A percentile compares a stretch with the other conserved stretches of the same genome.
Evolutionary conservation across 495 filamentous ascomycete species (phyloP).

Genomic region (Aspergillus steynii): DNA sequence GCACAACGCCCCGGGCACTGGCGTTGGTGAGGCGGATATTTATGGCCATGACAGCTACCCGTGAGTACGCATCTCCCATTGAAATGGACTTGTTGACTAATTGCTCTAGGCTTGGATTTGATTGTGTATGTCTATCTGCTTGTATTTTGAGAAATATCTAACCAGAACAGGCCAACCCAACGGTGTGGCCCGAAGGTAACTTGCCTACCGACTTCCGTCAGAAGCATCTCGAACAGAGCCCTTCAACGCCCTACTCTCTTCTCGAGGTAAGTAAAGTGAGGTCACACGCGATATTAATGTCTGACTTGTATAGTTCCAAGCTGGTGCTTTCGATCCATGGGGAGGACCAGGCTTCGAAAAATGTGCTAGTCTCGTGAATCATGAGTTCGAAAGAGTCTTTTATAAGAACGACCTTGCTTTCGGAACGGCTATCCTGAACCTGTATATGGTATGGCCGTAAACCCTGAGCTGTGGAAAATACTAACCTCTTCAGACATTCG

Average conservation of each 20-base stretch:
- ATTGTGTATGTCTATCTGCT: constrained; percentile 43
- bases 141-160: background rate
- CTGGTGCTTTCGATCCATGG: constrained; percentile 76
- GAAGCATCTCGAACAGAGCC: constrained; percentile 58
- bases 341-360: constrained; percentile 66
- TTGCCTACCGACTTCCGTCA: constrained; percentile 49
- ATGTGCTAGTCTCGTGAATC: constrained; percentile 62
- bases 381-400: constrained; percentile 74
- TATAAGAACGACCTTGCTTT: constrained; percentile 77
- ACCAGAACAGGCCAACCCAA: constrained; percentile 41
- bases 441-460: constrained; percentile 62
- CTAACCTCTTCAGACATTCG: constrained; percentile 51
- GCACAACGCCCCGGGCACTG: constrained; percentile 65
- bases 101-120: constrained; percentile 52
- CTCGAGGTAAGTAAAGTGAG: constrained; percentile 49
- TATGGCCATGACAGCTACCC: constrained; percentile 79
- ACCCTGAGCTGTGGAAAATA: too few relatives aligned
- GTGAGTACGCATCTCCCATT: constrained; percentile 13
- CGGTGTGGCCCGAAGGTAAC: constrained; percentile 46
- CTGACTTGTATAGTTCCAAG: constrained; percentile 58
- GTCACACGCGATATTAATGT: background rate
- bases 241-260: constrained; percentile 66
- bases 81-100: constrained; percentile 8
- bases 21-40: constrained; percentile 67
- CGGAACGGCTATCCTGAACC: constrained; percentile 59